Percentiles rank a stretch among this genome's conserved stretches.
These are phyloP conservation scores for Pyrus pyrifolia DNA, from an alignment of 306 rosid genomes.

Conservation along the genomic window DNA sequence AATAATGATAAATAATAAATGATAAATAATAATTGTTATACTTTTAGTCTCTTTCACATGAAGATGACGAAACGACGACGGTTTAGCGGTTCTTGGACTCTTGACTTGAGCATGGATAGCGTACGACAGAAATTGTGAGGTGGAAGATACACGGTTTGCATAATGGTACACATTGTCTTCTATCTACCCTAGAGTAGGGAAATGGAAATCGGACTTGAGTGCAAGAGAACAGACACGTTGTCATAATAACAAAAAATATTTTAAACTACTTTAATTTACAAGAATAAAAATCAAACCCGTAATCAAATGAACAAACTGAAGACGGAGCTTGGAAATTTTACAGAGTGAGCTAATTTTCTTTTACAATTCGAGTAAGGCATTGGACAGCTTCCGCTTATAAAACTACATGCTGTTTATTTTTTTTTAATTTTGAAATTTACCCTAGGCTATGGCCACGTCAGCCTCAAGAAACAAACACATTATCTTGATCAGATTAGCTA, in stretches of 20 bases:
- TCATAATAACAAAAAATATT: too few relatives aligned
- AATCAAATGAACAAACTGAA: background rate
- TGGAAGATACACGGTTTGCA: background rate
- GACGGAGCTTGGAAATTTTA: too few relatives aligned
- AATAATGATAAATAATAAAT: background rate
- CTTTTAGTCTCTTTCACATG: background rate
- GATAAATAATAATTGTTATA: background rate
- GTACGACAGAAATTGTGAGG: background rate
- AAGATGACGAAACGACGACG: background rate
- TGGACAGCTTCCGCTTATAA: too few relatives aligned
- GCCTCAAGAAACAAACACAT: too few relatives aligned
- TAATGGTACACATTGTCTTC: background rate
- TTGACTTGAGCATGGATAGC: background rate
- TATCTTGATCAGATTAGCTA: rapidly evolving
- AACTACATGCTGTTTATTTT: too few relatives aligned
- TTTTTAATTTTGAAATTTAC: too few relatives aligned
- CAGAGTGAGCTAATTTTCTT: background rate
- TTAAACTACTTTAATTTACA: too few relatives aligned
- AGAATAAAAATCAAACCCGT: too few relatives aligned
- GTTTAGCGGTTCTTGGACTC: background rate
- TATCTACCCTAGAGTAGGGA: background rate
- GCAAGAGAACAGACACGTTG: background rate
- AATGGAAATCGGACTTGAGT: rapidly evolving
- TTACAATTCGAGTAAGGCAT: background rate
- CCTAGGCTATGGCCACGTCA: too few relatives aligned